Percentiles rank a stretch among this genome's conserved stretches.
Evolutionary conservation across 2,329 filamentous ascomycete species (phyloP).

Genomic region (Cylindrodendrum hubeiense): DNA sequence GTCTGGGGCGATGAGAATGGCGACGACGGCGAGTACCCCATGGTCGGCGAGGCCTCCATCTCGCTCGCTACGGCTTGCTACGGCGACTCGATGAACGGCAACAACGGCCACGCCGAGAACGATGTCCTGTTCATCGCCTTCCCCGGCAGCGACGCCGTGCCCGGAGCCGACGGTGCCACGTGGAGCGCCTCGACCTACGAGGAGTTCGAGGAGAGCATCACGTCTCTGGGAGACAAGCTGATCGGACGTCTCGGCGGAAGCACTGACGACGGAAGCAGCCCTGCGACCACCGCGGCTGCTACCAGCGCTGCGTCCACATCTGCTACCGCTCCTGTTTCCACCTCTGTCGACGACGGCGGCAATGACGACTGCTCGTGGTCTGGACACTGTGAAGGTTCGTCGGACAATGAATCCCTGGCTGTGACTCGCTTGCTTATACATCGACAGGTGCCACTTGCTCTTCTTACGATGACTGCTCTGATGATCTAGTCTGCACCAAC

Average conservation of each 20-base stretch:
- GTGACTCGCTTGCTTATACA: slow-evolving; percentile 16
- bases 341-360: slow-evolving; percentile 5
- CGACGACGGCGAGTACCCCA: slow-evolving; percentile 58
- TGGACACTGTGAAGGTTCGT: slow-evolving; percentile 34
- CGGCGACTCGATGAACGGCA: slow-evolving; percentile 65
- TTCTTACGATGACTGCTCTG: slow-evolving; percentile 38
- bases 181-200: slow-evolving; percentile 64
- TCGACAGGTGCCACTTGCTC: slow-evolving; percentile 39
- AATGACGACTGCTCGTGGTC: slow-evolving; percentile 33
- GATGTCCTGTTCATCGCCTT: slow-evolving; percentile 76
- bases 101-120: slow-evolving; percentile 66
- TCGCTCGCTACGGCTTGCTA: slow-evolving; percentile 70
- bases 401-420: background rate
- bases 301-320: no score
- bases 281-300: no score
- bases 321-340: no score
- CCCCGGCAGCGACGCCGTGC: slow-evolving; percentile 66
- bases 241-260: slow-evolving; percentile 55
- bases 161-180: slow-evolving; percentile 63
- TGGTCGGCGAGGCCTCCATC: slow-evolving; percentile 69
- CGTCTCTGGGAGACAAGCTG: slow-evolving; percentile 62
- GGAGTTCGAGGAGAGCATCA: slow-evolving; percentile 67
- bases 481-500: slow-evolving; percentile 38
- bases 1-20: slow-evolving; percentile 74
- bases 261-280: no score